These are phyloP conservation scores for Crithidia thermophila DNA, from an alignment of 208 protist genomes.

Conservation along the genomic window DNA sequence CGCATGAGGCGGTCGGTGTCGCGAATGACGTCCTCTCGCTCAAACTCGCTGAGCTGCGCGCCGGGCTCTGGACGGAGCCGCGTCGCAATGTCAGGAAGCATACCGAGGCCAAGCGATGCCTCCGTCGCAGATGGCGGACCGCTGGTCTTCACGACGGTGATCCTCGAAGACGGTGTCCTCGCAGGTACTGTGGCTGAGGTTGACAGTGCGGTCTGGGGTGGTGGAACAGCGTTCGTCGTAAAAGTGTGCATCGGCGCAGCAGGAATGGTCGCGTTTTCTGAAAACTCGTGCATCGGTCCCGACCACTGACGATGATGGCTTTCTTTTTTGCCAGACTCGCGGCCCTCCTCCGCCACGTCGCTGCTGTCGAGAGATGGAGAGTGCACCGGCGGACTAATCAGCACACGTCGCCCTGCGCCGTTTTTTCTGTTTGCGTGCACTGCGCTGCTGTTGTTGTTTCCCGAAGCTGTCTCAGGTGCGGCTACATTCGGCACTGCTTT, in stretches of 20 bases:
- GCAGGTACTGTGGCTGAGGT: background rate
- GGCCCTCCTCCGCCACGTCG: background rate
- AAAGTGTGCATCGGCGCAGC: too few relatives aligned
- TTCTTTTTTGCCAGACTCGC: background rate
- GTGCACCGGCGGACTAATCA: background rate
- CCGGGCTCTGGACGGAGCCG: background rate
- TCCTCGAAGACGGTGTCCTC: background rate
- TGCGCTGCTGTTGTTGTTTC: background rate
- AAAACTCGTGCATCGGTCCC: slow-evolving; percentile 37
- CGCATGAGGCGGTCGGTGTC: slow-evolving; percentile 34
- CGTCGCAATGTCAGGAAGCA: too few relatives aligned
- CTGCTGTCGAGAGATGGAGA: background rate
- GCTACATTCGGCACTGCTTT: background rate
- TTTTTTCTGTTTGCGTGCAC: background rate
- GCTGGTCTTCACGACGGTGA: too few relatives aligned
- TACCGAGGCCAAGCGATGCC: too few relatives aligned
- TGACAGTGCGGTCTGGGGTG: background rate
- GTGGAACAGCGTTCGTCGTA: too few relatives aligned
- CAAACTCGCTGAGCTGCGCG: slow-evolving; percentile 6
- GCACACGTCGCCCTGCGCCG: background rate
- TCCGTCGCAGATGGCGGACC: too few relatives aligned
- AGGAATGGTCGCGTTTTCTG: too few relatives aligned
- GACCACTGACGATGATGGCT: slow-evolving; percentile 13
- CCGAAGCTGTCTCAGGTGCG: background rate
- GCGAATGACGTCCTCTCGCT: slow-evolving; percentile 23